Evolutionary conservation across 192 early-diverging fungal genomes (phyloP).

Genomic region (Rhizoclosmatium globosum): DNA sequence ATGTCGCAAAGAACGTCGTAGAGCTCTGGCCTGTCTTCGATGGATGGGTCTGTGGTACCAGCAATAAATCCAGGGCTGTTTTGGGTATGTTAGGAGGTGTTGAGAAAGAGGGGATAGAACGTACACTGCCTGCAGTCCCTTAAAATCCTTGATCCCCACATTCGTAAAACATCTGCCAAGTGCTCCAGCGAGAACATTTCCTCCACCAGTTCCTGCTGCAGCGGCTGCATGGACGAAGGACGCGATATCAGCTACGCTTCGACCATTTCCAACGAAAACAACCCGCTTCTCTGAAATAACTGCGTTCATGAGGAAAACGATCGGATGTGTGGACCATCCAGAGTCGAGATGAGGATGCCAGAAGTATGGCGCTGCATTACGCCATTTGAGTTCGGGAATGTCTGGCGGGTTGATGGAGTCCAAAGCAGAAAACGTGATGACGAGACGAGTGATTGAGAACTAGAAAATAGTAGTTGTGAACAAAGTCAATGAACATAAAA

Average conservation of each 20-base stretch:
- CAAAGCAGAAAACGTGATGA: conserved; percentile 73
- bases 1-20: conserved; percentile 98
- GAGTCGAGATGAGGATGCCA: conserved; percentile 92
- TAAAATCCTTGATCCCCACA: conserved; percentile 86
- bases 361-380: conserved; percentile 45
- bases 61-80: conserved; percentile 87
- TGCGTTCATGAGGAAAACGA: conserved; percentile 89
- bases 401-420: conserved; percentile 43
- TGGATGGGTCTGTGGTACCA: conserved; percentile 94
- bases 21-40: conserved; percentile 91
- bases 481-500: conserved; percentile 22
- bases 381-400: conserved; percentile 46
- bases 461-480: conserved; percentile 33
- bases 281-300: conserved; percentile 92
- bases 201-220: conserved; percentile 90
- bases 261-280: conserved; percentile 89
- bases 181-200: conserved; percentile 83
- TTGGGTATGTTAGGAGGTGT: background rate
- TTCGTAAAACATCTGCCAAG: conserved; percentile 91
- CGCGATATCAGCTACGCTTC: conserved; percentile 90
- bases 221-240: conserved; percentile 92
- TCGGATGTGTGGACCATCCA: conserved; percentile 84
- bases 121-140: conserved; percentile 62
- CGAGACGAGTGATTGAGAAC: conserved; percentile 85
- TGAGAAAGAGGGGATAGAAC: conserved; percentile 27